phyloP scores from a whole-genome alignment of 495 filamentous ascomycete species.

The Baudoinia panamericana region DNA sequence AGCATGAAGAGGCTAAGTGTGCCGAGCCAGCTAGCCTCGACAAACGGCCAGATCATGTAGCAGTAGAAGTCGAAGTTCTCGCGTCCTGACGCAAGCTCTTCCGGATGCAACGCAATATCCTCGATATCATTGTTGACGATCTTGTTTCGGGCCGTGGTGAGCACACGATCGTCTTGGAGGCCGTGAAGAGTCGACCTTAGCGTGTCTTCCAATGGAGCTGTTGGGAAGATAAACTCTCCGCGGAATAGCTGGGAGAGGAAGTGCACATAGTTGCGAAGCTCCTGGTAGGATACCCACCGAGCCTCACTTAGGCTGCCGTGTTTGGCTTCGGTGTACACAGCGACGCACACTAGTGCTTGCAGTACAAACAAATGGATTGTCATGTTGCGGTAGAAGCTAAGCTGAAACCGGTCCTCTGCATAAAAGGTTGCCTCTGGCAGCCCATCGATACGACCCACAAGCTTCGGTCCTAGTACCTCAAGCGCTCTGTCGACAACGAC shows the following conservation, averaged over 20 bases:
- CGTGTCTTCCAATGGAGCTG: slow-evolving; percentile 66
- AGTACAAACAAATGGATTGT: slow-evolving; percentile 95
- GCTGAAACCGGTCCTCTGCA: slow-evolving; percentile 84
- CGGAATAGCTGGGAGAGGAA: slow-evolving; percentile 92
- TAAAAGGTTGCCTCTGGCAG: slow-evolving; percentile 81
- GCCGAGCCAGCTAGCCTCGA: slow-evolving; percentile 84
- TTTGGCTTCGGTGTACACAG: slow-evolving; percentile 82
- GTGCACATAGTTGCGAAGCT: slow-evolving; percentile 59
- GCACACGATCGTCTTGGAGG: slow-evolving; percentile 69
- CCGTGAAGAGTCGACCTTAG: slow-evolving; percentile 62
- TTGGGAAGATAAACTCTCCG: slow-evolving; percentile 91
- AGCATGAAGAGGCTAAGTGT: slow-evolving; percentile 75
- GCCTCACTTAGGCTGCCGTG: slow-evolving; percentile 67
- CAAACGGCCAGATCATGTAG: slow-evolving; percentile 96
- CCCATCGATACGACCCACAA: slow-evolving; percentile 67
- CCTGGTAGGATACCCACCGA: slow-evolving; percentile 62
- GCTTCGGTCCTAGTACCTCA: slow-evolving; percentile 75
- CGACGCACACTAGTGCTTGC: slow-evolving; percentile 74
- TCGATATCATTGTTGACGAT: slow-evolving; percentile 36
- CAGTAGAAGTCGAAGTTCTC: slow-evolving; percentile 96
- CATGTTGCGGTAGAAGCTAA: slow-evolving; percentile 98
- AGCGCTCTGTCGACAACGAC: slow-evolving; percentile 80
- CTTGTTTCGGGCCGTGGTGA: slow-evolving; percentile 49
- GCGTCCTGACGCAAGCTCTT: slow-evolving; percentile 61
- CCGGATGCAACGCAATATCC: slow-evolving; percentile 58